Evolutionary conservation across 2,329 filamentous ascomycete genomes (phyloP).

Genomic region (Dactylellina parvicollis): DNA sequence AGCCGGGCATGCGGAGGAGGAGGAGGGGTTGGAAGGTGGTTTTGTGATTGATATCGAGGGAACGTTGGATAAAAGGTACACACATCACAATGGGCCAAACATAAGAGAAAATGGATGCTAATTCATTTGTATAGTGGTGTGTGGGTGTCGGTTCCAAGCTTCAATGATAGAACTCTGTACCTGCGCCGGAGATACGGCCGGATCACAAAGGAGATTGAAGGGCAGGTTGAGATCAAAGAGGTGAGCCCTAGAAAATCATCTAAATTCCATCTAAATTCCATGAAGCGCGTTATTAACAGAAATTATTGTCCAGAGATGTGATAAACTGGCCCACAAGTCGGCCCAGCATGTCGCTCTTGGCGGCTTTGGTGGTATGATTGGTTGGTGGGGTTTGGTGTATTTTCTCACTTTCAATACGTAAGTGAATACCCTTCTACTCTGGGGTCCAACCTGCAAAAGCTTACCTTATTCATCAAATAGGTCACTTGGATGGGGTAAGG

Average conservation of each 20-base stretch:
- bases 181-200: conserved; percentile 79
- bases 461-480: neutral
- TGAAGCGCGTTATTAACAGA: conserved; percentile 6
- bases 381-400: conserved; percentile 87
- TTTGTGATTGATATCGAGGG: conserved; percentile 87
- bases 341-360: conserved; percentile 48
- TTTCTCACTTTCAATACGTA: conserved; percentile 69
- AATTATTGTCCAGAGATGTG: conserved; percentile 37
- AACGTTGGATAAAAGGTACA: conserved; percentile 60
- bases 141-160: conserved; percentile 82
- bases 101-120: neutral
- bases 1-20: conserved; percentile 72
- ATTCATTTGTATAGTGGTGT: conserved; percentile 56
- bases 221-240: conserved; percentile 56
- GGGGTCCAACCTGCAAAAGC: neutral
- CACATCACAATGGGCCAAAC: too few species aligned
- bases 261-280: neutral
- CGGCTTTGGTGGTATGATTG: conserved; percentile 76
- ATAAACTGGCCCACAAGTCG: conserved; percentile 47
- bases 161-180: conserved; percentile 90
- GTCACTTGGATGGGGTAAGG: conserved; percentile 66
- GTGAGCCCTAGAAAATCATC: neutral
- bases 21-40: conserved; percentile 30
- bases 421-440: conserved; percentile 6
- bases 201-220: conserved; percentile 74